Base-by-base conservation (phyloP, 148 eudicot species). In the Fagopyrum esculentum region DNA sequence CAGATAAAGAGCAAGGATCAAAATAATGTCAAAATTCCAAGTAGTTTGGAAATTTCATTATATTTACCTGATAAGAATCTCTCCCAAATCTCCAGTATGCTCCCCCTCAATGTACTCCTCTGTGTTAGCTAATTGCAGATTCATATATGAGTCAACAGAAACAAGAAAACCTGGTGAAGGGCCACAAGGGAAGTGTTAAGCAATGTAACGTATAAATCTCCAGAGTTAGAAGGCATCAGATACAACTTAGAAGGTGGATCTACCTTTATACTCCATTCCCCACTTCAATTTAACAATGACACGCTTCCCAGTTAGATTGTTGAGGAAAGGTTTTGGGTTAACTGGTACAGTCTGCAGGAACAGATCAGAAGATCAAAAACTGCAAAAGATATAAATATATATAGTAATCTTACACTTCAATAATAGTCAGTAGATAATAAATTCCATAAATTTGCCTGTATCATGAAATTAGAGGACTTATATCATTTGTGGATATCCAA, bases 71-170 rank as follows among this genome's bases (percentile, higher is more conserved):
- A 95, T 95, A 73, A 95, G 86, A 74, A 95, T 92, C 87, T 95
- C 98, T 75, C 98, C 98, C 35, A 95, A 96, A 81, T 87, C 89
- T 77, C 98, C 98, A 35, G 97, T 88, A 79, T 84, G 81, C 68
- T 90, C 84, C 17, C 97, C 97, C 56, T 95, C 98, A 73, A 90
- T 86, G 72, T 86, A 92, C 79, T 95, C 98, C 71, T 92, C 98
- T 35, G 93, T 85, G 82, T 89, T 88, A 9, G 97, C 92, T 75
- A 95, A 79, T 96, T 95, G 89, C 78, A 81, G 75, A 82, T 89
- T 89, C 93, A 89, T 89, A 85, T 89, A 89, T 13, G 88, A 85
- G 82, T 89, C 93, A 26, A 87, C 90, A 17, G 93, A 89, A 63
- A 82, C 90, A 30, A 89, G 89, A 80, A 75, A 89, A 57, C 93